phyloP scores from a whole-genome alignment of 371 early-diverging fungal species.

The Rhizopus sp. region DNA sequence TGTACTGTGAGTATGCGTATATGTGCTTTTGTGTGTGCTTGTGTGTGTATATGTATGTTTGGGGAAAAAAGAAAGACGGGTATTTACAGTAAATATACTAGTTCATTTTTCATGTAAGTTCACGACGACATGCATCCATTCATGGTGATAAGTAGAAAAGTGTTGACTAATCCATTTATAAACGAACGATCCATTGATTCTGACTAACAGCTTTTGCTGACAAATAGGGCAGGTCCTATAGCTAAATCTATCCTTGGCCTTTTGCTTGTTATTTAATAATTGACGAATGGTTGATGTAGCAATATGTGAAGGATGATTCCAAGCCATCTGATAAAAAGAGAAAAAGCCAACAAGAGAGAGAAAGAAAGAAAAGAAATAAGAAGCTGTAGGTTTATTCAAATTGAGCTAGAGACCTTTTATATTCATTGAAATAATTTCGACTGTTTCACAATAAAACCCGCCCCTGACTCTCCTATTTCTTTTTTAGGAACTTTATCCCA shows the following conservation, averaged over 20 bases:
- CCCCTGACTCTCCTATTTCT: background rate
- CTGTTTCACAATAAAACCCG: conserved; percentile 1
- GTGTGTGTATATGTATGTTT: too few relatives aligned
- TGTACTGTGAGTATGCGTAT: too few relatives aligned
- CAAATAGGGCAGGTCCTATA: conserved; percentile 51
- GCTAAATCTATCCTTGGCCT: conserved; percentile 10
- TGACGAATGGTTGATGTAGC: background rate
- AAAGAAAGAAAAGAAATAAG: background rate
- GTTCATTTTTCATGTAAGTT: conserved; percentile 31
- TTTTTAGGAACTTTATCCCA: background rate
- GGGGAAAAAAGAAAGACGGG: background rate
- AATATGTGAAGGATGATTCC: conserved; percentile 4
- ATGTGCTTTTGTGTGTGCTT: too few relatives aligned
- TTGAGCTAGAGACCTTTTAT: conserved; percentile 10
- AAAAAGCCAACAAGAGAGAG: background rate
- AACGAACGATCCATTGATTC: conserved; percentile 50
- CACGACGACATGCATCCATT: conserved; percentile 53
- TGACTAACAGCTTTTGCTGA: conserved; percentile 40
- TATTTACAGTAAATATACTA: conserved; percentile 21
- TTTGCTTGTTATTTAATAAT: background rate
- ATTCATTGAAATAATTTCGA: background rate
- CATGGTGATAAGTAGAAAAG: conserved; percentile 48
- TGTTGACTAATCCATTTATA: conserved; percentile 52
- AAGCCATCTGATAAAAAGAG: background rate
- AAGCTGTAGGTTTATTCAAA: background rate